phyloP scores from a whole-genome alignment of 352 stramenopile genomes.

The Globisporangium ultimum region DNA sequence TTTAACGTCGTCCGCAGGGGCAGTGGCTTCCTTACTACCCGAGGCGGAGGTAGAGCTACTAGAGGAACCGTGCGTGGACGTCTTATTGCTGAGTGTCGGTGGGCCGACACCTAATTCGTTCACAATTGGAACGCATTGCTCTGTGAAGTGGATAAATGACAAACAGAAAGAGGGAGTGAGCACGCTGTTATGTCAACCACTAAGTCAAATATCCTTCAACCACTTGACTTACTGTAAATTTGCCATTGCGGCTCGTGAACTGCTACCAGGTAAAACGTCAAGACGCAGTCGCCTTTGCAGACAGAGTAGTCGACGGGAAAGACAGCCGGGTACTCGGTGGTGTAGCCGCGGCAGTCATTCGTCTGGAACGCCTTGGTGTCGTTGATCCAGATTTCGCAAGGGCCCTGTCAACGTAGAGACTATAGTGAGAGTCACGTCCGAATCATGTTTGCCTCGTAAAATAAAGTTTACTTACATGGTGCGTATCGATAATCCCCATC shows the following conservation, averaged over 20 bases:
- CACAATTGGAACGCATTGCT: slow-evolving; percentile 35
- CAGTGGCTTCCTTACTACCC: too few species aligned
- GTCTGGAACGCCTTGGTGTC: slow-evolving; percentile 30
- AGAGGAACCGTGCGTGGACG: too few species aligned
- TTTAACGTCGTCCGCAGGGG: too few species aligned
- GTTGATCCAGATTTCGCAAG: slow-evolving; percentile 49
- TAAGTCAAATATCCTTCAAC: too few species aligned
- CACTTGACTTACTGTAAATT: slow-evolving; percentile 24
- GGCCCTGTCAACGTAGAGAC: slow-evolving; percentile 4
- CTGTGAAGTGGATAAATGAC: too few species aligned
- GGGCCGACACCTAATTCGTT: slow-evolving; percentile 5
- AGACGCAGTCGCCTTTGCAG: slow-evolving; percentile 41
- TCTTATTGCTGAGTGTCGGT: too few species aligned
- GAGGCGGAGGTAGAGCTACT: too few species aligned
- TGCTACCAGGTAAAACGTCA: slow-evolving; percentile 66
- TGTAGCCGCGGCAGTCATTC: slow-evolving; percentile 37
- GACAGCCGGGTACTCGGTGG: slow-evolving; percentile 34
- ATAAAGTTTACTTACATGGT: slow-evolving; percentile 15
- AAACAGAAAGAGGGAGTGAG: too few species aligned
- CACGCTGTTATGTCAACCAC: too few species aligned
- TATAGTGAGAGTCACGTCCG: too few species aligned
- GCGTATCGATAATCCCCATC: slow-evolving; percentile 36
- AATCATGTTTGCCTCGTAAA: too few species aligned
- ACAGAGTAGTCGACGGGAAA: slow-evolving; percentile 49
- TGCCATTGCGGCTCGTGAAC: slow-evolving; percentile 51